Evolutionary conservation across 164 flowering plant genomes (phyloP).

Genomic region (Annona squamosa): DNA sequence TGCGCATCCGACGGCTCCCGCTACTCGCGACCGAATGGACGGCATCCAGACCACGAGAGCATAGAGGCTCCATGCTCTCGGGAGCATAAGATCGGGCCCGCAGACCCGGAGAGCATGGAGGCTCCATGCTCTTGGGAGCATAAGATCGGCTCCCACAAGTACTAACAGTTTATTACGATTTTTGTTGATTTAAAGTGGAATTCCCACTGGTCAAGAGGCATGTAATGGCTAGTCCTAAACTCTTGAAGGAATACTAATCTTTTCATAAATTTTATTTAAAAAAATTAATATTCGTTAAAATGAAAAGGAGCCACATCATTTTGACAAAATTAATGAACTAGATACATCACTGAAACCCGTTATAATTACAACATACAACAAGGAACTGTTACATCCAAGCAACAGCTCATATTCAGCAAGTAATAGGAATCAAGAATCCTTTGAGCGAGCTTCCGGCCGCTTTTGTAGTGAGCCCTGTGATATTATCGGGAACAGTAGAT

Average conservation of each 20-base stretch:
- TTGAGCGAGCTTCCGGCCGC: constrained; percentile 43
- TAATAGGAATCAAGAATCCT: constrained; percentile 27
- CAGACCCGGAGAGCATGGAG: too few relatives aligned
- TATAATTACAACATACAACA: background rate
- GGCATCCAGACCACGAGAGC: too few relatives aligned
- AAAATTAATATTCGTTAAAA: too few relatives aligned
- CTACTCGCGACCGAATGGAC: too few relatives aligned
- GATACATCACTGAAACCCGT: background rate
- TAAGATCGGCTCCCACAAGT: too few relatives aligned
- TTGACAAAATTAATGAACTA: background rate
- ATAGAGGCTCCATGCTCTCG: too few relatives aligned
- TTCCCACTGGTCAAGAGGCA: background rate
- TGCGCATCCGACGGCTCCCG: too few relatives aligned
- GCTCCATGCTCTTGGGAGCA: too few relatives aligned
- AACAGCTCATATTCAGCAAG: background rate
- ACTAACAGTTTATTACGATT: too few relatives aligned
- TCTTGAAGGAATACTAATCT: background rate
- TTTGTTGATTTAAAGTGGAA: too few relatives aligned
- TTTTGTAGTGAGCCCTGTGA: constrained; percentile 36
- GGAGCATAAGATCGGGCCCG: too few relatives aligned
- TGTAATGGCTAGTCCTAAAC: background rate
- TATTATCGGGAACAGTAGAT: constrained; percentile 64
- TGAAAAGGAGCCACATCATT: background rate
- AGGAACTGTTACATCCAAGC: background rate
- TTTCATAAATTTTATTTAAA: too few relatives aligned